Base-by-base conservation (phyloP, 108 stramenopile genomes). In the Pseudonitzschia multiseries region DNA sequence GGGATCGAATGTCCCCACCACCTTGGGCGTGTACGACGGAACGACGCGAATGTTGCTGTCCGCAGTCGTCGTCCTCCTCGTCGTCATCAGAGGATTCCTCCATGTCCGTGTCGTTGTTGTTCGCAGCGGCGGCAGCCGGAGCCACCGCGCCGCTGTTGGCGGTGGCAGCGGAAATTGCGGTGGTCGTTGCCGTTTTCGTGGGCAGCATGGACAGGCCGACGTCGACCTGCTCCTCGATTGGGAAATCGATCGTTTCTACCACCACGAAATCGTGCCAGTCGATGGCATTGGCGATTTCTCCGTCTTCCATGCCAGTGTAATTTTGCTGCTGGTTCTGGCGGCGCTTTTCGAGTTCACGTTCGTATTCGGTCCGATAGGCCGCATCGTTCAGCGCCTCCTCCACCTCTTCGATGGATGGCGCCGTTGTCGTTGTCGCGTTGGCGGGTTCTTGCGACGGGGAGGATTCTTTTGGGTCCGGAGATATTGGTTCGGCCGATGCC, bases 191-290 rank as follows among this genome's bases (percentile, higher is more conserved):
- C 26, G 54, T 29, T 9, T 48, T 52, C 14, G 61, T 17, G 15
- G 93, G 92, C 64, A 84, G 72, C 66, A 71, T 63, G 42, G 82
- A 71, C 40, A 83, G 44, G 54, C 73, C 72, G 8, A 61, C 77
- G 72, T 89, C 82, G 13, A 93, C 92, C 1, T 85, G 80, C 85
- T 97, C 97, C 71, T 97, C 93, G 24, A 71, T 80, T 0, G 84
- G 79, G 81, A 99, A 98, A 46, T 96, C 97, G 73, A 99, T 98
- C 28, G 96, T 97, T 80, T 98, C 99, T 28, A 99, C 99, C 9
- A 99, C 95, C 0, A 96, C 95, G 76, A 99, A 99, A 76, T 98
- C 97, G 79, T 97, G 94, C 99, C 99, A 99, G 81, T 99, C 99
- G 63, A 99, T 87, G 27, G 77, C 70, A 33, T 62, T 62, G 4